These are phyloP conservation scores for Apiospora rasikravindrae DNA, from an alignment of 2,329 filamentous ascomycete genomes.

Conservation along the genomic window DNA sequence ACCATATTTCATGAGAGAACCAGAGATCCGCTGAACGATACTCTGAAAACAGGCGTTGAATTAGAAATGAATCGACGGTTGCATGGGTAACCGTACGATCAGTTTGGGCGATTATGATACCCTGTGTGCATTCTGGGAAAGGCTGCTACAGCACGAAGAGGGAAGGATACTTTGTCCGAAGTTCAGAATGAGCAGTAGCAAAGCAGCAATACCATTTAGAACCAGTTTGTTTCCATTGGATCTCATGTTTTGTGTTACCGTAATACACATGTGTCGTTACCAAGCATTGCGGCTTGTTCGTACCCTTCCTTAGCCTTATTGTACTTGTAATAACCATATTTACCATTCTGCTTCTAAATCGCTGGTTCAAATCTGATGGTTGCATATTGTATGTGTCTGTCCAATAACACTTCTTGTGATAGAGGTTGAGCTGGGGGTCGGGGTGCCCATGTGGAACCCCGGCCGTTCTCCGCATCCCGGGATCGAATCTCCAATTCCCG, in stretches of 20 bases:
- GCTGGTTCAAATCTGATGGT: not conserved
- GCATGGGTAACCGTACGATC: not conserved
- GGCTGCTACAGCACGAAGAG: not conserved
- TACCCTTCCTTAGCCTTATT: not conserved
- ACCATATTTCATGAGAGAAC: slow-evolving; percentile 47
- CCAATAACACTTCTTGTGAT: no score
- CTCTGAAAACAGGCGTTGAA: no score
- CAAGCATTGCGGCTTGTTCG: not conserved
- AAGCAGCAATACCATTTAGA: not conserved
- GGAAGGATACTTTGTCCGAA: no score
- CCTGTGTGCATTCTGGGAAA: not conserved
- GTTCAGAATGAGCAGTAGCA: not conserved
- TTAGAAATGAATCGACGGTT: not conserved
- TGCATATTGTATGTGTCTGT: not conserved
- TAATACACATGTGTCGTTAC: not conserved
- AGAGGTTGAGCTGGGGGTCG: not conserved
- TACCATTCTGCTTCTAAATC: not conserved
- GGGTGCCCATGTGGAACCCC: not conserved
- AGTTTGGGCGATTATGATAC: slow-evolving; percentile 8
- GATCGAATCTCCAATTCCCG: slow-evolving; percentile 15
- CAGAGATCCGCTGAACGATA: slow-evolving; percentile 44
- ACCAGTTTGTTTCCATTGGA: not conserved
- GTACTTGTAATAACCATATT: no score
- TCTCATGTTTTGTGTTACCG: not conserved
- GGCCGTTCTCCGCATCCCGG: slow-evolving; percentile 8